phyloP scores from a whole-genome alignment of 2,329 filamentous ascomycete genomes.

The Alternaria hordeiaustralica region DNA sequence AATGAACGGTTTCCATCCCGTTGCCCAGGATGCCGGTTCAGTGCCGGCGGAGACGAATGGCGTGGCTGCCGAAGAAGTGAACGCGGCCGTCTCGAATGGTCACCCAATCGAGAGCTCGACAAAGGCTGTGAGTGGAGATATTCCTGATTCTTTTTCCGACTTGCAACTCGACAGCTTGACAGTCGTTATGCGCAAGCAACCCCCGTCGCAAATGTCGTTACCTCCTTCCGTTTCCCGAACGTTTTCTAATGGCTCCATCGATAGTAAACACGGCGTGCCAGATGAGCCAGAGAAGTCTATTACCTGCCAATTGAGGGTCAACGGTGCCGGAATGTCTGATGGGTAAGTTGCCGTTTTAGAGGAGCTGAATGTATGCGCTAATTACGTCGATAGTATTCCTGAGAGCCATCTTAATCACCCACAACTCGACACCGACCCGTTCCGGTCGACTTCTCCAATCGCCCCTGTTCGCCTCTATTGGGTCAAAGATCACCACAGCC shows the following conservation, averaged over 20 bases:
- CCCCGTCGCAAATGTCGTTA: conserved; percentile 40
- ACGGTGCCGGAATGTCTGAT: conserved; percentile 42
- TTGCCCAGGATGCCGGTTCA: conserved; percentile 19
- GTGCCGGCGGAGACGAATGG: conserved; percentile 30
- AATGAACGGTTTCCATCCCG: conserved; percentile 38
- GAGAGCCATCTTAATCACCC: conserved; percentile 25
- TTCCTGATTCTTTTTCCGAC: conserved; percentile 58
- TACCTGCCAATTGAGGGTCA: conserved; percentile 44
- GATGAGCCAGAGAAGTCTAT: conserved; percentile 55
- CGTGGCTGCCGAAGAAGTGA: conserved; percentile 23
- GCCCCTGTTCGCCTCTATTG: conserved; percentile 52
- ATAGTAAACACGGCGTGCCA: conserved; percentile 57
- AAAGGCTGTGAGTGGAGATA: conserved; percentile 43
- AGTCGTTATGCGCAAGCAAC: conserved; percentile 59
- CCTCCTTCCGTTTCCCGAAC: conserved; percentile 49
- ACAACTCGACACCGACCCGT: conserved; percentile 27
- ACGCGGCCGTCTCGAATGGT: conserved; percentile 33
- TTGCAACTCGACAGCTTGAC: conserved; percentile 60
- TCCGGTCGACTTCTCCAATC: conserved; percentile 21
- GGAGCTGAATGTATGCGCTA: conserved; percentile 12
- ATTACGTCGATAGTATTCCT: conserved; percentile 26
- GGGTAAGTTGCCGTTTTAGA: conserved; percentile 30
- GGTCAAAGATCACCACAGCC: conserved; percentile 57
- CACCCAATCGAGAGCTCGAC: conserved; percentile 35
- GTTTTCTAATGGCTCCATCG: conserved; percentile 64